Evolutionary conservation across 2,329 filamentous ascomycete species (phyloP), one percentile per base, ranked within the genome.

Genomic region (Pleochaeta shiraiana): DNA sequence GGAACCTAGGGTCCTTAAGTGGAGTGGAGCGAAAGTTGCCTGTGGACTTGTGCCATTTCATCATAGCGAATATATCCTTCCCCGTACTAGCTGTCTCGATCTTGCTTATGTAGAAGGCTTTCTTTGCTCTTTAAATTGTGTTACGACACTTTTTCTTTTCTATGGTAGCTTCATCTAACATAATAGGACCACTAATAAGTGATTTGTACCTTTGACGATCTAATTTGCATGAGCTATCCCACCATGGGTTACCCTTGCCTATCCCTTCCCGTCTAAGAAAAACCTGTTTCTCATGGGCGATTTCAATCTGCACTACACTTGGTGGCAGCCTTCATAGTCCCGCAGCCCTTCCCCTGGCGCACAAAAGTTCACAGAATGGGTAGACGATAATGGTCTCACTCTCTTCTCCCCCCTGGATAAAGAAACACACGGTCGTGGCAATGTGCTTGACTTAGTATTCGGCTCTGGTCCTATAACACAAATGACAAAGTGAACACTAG

Each of bases 41-140:
- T 39, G 57, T 61, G 24, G 57, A 61, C 57, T 61, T 61, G 31
- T 61, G 57, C 57, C 33, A 61, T 61, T 61, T 61, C 33, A 30
- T 61, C 57, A 61, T 6, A 34, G 28, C 57, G n/a, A 61, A 61
- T 34, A 61, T 61, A 24, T 37, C 57, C 21, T 61, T 61, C 30
- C 7, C 57, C 30, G 57, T 61, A 24, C 31, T 37, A 21, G 31
- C 57, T 57, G 14, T 61, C 24, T 39, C 31, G 33, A 61, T 37
- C n/a, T 61, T 61, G 11, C 33, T 30, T 26, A 28, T 43, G 57
- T 61, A 61, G 57, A 61, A 61, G 14, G 19, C 16, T 21, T 39
- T 61, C 28, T 61, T 61, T 21, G 57, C 30, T 14, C 9, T 37
- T 21, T 61, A 37, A 21, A 30, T 57, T 30, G 50, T 30, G 30